Conservation (phyloP, 2,329 filamentous ascomycete genomes). For the Paracorniculantispora psalliotae region DNA sequence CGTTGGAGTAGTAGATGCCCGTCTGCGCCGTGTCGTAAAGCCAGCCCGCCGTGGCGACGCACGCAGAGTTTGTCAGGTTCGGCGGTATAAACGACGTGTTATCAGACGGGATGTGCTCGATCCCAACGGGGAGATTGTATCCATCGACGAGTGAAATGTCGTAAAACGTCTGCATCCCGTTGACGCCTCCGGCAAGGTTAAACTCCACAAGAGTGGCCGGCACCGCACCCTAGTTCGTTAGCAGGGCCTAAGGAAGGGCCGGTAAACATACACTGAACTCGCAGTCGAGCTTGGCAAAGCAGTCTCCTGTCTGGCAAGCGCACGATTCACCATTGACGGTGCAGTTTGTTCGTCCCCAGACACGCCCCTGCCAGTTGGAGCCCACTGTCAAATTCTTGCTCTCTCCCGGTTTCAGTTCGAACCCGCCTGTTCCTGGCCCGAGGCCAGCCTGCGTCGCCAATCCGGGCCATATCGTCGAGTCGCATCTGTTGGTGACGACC, state of each 20-base stretch:
- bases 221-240: constrained; percentile 52
- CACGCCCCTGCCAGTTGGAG: constrained; percentile 71
- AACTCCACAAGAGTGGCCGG: constrained; percentile 79
- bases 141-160: constrained; percentile 82
- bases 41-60: constrained; percentile 64
- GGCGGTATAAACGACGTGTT: constrained; percentile 65
- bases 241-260: neutral
- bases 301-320: constrained; percentile 73
- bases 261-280: constrained; percentile 54
- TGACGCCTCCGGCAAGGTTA: constrained; percentile 62
- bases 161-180: constrained; percentile 65
- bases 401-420: constrained; percentile 56
- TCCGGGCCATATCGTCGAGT: constrained; percentile 68
- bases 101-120: constrained; percentile 54
- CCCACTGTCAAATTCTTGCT: constrained; percentile 61
- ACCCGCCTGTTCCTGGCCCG: constrained; percentile 63
- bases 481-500: constrained; percentile 66
- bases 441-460: constrained; percentile 68
- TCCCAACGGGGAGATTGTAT: constrained; percentile 71
- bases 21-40: constrained; percentile 51
- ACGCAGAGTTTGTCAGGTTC: constrained; percentile 71
- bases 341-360: constrained; percentile 84
- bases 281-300: constrained; percentile 65
- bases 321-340: constrained; percentile 63
- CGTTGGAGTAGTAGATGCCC: constrained; percentile 58